phyloP scores from a whole-genome alignment of 345 rosid species.

The Turritis glabra region DNA sequence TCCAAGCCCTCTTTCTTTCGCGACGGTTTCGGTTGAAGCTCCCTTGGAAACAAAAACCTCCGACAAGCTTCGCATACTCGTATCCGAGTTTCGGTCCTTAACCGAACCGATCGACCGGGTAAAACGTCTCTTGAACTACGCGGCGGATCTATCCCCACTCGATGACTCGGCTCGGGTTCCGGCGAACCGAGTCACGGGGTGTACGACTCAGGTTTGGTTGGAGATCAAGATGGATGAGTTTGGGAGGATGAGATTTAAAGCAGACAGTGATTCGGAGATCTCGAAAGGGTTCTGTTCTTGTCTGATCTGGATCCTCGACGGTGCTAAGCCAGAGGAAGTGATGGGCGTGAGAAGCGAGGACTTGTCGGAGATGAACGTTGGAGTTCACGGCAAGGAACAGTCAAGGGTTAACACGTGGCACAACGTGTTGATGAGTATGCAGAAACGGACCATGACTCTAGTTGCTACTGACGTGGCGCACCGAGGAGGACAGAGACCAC shows the following conservation, averaged over 20 bases:
- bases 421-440: conserved; percentile 63
- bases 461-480: conserved; percentile 27
- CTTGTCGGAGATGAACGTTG: conserved; percentile 72
- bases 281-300: conserved; percentile 78
- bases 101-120: conserved; percentile 79
- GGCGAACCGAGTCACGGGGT: conserved; percentile 66
- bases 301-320: conserved; percentile 76
- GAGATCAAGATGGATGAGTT: conserved; percentile 51
- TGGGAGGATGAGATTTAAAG: conserved; percentile 67
- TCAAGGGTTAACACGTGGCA: conserved; percentile 92
- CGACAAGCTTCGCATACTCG: conserved; percentile 51
- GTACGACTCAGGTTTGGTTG: conserved; percentile 93
- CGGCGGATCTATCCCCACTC: conserved; percentile 55
- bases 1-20: conserved; percentile 20
- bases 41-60: conserved; percentile 18
- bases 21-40: conserved; percentile 20
- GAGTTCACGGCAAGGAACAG: conserved; percentile 54
- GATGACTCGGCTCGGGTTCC: conserved; percentile 65
- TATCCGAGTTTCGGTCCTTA: conserved; percentile 58
- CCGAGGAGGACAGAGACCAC: not conserved
- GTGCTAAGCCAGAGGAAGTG: conserved; percentile 78
- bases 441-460: conserved; percentile 52
- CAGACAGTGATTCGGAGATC: conserved; percentile 92
- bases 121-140: conserved; percentile 74
- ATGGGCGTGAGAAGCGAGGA: conserved; percentile 64